These are phyloP conservation scores for Calonectria multiphialidica DNA, from an alignment of 2,329 filamentous ascomycete species.

Conservation along the genomic window DNA sequence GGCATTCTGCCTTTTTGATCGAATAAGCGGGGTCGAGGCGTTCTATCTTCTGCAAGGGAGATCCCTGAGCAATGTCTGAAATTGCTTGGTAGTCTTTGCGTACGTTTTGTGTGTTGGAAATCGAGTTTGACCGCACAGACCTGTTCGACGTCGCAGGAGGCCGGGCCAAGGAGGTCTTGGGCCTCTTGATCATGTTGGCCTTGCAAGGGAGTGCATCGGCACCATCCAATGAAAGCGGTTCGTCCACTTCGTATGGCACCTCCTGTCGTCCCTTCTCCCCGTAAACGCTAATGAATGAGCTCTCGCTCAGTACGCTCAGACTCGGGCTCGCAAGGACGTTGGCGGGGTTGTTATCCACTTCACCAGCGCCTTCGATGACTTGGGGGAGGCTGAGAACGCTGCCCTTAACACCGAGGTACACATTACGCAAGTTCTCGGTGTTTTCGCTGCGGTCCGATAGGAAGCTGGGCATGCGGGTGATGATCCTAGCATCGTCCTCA, in stretches of 20 bases:
- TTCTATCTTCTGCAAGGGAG: slow-evolving; percentile 65
- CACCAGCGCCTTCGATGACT: slow-evolving; percentile 53
- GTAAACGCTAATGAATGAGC: slow-evolving; percentile 75
- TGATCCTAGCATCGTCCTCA: slow-evolving; percentile 50
- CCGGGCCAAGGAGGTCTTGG: slow-evolving; percentile 37
- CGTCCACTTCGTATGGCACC: slow-evolving; percentile 43
- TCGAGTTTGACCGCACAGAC: slow-evolving; percentile 45
- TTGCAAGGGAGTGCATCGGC: slow-evolving; percentile 29
- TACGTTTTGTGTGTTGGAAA: slow-evolving; percentile 42
- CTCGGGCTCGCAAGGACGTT: slow-evolving; percentile 67
- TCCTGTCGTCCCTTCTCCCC: slow-evolving; percentile 56
- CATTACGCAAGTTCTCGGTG: slow-evolving; percentile 71
- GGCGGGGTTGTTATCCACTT: slow-evolving; percentile 31
- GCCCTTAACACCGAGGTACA: slow-evolving; percentile 64
- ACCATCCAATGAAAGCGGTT: slow-evolving; percentile 47
- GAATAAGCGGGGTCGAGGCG: slow-evolving; percentile 54
- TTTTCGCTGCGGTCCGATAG: slow-evolving; percentile 70
- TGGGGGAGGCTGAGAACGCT: slow-evolving; percentile 65
- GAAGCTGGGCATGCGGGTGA: slow-evolving; percentile 74
- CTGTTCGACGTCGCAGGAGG: slow-evolving; percentile 24
- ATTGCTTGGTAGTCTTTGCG: slow-evolving; percentile 58
- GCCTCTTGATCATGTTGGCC: slow-evolving; percentile 34
- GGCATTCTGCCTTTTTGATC: slow-evolving; percentile 45
- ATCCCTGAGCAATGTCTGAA: slow-evolving; percentile 58
- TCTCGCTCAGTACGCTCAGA: slow-evolving; percentile 75